phyloP scores from a whole-genome alignment of 306 rosid genomes.

The Fagus crenata region DNA sequence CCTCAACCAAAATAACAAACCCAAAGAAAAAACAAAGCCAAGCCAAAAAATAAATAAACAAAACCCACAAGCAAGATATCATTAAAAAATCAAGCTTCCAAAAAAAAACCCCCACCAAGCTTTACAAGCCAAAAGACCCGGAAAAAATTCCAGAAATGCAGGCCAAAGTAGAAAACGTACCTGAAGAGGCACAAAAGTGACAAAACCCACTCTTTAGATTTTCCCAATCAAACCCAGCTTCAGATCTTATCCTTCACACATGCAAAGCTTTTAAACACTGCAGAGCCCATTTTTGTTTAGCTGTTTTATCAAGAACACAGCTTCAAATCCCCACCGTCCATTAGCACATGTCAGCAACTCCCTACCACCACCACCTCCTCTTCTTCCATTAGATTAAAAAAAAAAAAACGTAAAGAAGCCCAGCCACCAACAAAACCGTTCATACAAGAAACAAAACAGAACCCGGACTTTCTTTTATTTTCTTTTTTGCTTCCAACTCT shows the following conservation, averaged over 20 bases:
- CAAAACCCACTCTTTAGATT: conserved; percentile 36
- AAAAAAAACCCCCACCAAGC: conserved; percentile 38
- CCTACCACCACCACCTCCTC: conserved; percentile 6
- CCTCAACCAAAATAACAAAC: conserved; percentile 27
- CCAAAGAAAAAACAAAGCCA: conserved; percentile 21
- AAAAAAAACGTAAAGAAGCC: conserved; percentile 1
- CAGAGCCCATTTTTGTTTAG: conserved; percentile 29
- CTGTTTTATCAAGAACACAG: conserved; percentile 3
- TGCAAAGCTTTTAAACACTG: conserved; percentile 20
- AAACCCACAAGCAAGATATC: conserved; percentile 30
- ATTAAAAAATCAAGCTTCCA: conserved; percentile 22
- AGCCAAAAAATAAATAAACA: conserved; percentile 27
- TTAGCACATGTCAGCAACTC: conserved; percentile 28
- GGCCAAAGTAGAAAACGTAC: conserved; percentile 40
- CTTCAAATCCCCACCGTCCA: conserved; percentile 18
- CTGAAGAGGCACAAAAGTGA: conserved; percentile 41
- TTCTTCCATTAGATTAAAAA: conserved; percentile 38
- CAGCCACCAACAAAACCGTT: conserved; percentile 30
- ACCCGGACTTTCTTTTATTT: not conserved
- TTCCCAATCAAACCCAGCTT: conserved; percentile 45
- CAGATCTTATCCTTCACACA: conserved; percentile 57
- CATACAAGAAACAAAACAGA: not conserved
- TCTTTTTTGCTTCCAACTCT: not conserved
- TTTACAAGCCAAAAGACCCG: conserved; percentile 2
- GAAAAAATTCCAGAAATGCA: conserved; percentile 40